A percentile compares a stretch with the other conserved stretches of the same genome.
Conservation (phyloP, 2,329 filamentous ascomycete species). For the Corinectria fuckeliana region DNA sequence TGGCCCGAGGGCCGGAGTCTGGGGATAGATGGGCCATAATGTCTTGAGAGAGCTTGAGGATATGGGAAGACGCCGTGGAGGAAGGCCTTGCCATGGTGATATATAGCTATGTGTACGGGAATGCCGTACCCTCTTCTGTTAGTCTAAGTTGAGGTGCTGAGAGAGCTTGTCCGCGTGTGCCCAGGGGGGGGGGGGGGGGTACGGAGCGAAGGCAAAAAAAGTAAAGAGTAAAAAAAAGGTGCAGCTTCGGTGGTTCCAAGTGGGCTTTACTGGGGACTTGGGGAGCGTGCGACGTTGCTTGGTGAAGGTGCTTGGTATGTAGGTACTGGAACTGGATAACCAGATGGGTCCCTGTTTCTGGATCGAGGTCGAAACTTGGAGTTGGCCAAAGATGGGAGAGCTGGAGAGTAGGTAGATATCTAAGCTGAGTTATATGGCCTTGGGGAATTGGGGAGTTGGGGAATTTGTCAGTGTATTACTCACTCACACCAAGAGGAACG, state of each 20-base stretch:
- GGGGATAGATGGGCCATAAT: constrained; percentile 36
- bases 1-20: constrained; percentile 33
- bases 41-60: constrained; percentile 24
- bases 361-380: constrained; percentile 5
- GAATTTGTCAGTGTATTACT: constrained; percentile 8
- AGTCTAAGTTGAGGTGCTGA: constrained; percentile 24
- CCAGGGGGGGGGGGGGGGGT: constrained; percentile 7
- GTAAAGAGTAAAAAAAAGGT: constrained; percentile 9
- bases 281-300: constrained; percentile 14
- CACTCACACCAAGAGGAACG: neutral
- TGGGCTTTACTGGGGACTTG: constrained; percentile 4
- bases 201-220: neutral
- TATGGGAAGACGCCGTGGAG: constrained; percentile 21
- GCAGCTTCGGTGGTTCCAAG: constrained; percentile 17
- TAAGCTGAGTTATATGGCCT: too few relatives aligned
- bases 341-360: constrained; percentile 12
- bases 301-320: constrained; percentile 4
- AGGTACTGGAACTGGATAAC: constrained; percentile 3
- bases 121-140: constrained; percentile 19
- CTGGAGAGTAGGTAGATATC: constrained; percentile 3
- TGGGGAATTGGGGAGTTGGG: constrained; percentile 1
- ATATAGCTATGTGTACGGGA: constrained; percentile 30
- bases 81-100: constrained; percentile 27
- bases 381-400: constrained; percentile 6
- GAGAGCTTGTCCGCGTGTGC: constrained; percentile 3